A percentile compares a stretch with the other conserved stretches of the same genome.
Conservation (phyloP, 129 eudicot genomes). For the Silybum marianum region DNA sequence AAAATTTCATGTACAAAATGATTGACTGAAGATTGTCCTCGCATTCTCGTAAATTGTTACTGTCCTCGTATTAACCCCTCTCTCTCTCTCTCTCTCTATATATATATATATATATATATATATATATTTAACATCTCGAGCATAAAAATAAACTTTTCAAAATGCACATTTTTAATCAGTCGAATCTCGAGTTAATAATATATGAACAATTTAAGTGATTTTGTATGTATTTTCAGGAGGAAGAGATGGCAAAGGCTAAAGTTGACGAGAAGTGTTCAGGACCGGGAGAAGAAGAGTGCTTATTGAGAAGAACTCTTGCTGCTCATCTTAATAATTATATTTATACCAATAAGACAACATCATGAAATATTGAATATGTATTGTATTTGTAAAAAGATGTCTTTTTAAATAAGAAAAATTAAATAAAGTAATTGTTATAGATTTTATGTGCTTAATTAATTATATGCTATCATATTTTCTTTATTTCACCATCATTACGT, state of each 20-base stretch:
- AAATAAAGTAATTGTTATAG: not conserved
- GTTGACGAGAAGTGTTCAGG: constrained; percentile 40
- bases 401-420: not conserved
- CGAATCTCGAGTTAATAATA: not conserved
- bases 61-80: no score
- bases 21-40: no score
- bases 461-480: not conserved
- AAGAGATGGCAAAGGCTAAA: constrained; percentile 7
- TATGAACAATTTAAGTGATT: not conserved
- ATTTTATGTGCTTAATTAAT: not conserved
- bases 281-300: constrained; percentile 50
- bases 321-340: constrained; percentile 60
- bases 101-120: no score
- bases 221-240: not conserved
- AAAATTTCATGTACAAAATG: no score
- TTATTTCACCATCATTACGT: not conserved
- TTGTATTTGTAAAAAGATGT: not conserved
- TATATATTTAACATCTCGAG: no score
- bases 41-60: no score
- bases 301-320: constrained; percentile 44
- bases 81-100: no score
- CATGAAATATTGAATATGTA: constrained; percentile 21
- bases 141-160: not conserved
- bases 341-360: constrained; percentile 45
- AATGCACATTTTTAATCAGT: not conserved